Evolutionary conservation across 148 eudicot genomes (phyloP), one percentile per base, ranked within the genome.

Genomic region (Rhododendron henanense): DNA sequence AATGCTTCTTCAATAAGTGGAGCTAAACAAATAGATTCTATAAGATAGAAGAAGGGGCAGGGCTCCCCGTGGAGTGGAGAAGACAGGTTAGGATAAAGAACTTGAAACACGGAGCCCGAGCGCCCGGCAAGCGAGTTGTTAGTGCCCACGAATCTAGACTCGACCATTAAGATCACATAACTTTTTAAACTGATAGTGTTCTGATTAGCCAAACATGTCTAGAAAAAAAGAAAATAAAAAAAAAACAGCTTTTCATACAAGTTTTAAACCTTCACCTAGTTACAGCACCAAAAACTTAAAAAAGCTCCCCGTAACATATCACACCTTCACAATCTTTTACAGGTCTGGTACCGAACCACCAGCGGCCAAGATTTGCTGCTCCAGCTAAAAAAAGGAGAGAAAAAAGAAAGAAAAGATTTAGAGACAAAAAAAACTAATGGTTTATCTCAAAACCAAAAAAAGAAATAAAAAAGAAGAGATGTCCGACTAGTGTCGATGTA

Each of bases 301-400:
- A n/a, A 69, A 83, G 59, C 6, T 45, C 35, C 48, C 55, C 71
- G 15, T 61, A 82, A 19, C 78, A 83, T 25, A 25, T 45, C 18
- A 63, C 44, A 16, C 47, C n/a, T 65, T 69, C 69, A 33, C 63
- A 7, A 82, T 76, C 37, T 74, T 31, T 44, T 19, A 47, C 63
- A 44, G 57, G 3, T 83, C 73, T 9, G 88, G 88, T 84, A 87
- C 81, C 48, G 81, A 81, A 23, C 92, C 92, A n/a, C 92, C 94
- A 47, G 79, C 84, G 13, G 84, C 87, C 85, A 86, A 19, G 57
- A 92, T 92, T 55, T 90, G 86, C 55, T 84, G 89, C 83, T 90
- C 92, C 87, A 92, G 86, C 94, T 92, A 78, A 57, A 79, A 35
- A 33, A 19, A 14, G 55, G 55, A 82, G 71, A 31, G 44, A 82